Percentiles rank a stretch among this genome's conserved stretches.
Evolutionary conservation across 176 grass and related monocot genomes (phyloP).

Genomic region (Tillandsia fasciculata): DNA sequence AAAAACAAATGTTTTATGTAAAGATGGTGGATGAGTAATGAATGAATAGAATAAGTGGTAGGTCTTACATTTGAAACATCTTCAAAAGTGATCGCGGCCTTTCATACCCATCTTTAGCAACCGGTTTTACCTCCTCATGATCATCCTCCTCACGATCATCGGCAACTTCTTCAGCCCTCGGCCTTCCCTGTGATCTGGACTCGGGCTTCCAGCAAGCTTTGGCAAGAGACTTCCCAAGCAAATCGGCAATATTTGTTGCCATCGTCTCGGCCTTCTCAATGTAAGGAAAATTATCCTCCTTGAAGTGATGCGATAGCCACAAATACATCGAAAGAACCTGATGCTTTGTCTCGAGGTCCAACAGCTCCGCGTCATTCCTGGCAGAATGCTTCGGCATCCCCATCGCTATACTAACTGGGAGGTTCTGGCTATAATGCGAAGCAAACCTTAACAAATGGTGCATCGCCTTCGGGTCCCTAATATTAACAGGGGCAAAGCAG

Average conservation of each 20-base stretch:
- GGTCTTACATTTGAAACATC: conserved; percentile 33
- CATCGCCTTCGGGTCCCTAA: conserved; percentile 97
- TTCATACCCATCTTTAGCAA: conserved; percentile 13
- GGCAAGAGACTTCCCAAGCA: conserved; percentile 68
- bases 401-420: conserved; percentile 74
- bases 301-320: conserved; percentile 87
- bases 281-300: conserved; percentile 72
- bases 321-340: conserved; percentile 92
- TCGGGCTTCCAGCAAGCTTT: conserved; percentile 77
- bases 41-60: not conserved
- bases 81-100: conserved; percentile 33
- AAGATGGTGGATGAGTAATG: conserved; percentile 1
- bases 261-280: conserved; percentile 73
- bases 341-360: conserved; percentile 95
- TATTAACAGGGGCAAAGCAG: conserved; percentile 84
- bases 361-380: conserved; percentile 76
- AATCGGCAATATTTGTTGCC: conserved; percentile 68
- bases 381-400: conserved; percentile 78
- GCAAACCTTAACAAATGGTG: conserved; percentile 90
- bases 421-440: conserved; percentile 56
- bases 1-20: not conserved
- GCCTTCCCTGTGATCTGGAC: conserved; percentile 55
- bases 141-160: conserved; percentile 14
- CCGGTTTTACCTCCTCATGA: conserved; percentile 16
- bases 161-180: conserved; percentile 22